Percentiles rank a stretch among this genome's conserved stretches.
These are phyloP conservation scores for Barbatosphaeria neglecta DNA, from an alignment of 495 filamentous ascomycete species.

Conservation along the genomic window DNA sequence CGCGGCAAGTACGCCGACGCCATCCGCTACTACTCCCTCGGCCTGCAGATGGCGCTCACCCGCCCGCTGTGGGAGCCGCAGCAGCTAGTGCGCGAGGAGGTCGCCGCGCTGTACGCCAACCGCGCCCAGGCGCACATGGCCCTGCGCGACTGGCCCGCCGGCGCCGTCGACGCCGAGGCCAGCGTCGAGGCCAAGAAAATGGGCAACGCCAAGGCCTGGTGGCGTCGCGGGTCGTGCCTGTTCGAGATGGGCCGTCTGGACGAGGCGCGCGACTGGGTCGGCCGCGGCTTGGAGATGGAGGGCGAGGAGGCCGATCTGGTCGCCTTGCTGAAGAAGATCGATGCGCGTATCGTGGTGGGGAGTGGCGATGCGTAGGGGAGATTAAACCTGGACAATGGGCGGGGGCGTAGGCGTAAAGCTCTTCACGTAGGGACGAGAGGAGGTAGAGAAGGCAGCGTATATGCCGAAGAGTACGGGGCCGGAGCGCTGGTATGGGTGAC, in stretches of 20 bases:
- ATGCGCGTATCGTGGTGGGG: slow-evolving; percentile 23
- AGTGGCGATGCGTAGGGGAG: slow-evolving; percentile 8
- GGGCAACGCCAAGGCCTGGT: slow-evolving; percentile 91
- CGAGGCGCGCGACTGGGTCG: slow-evolving; percentile 68
- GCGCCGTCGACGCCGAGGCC: slow-evolving; percentile 65
- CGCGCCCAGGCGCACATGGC: slow-evolving; percentile 85
- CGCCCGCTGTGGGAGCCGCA: slow-evolving; percentile 81
- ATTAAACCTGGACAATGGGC: too few relatives aligned
- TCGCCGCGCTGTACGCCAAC: slow-evolving; percentile 68
- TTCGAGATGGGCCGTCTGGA: slow-evolving; percentile 81
- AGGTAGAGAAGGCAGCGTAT: too few relatives aligned
- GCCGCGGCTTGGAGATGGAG: slow-evolving; percentile 70
- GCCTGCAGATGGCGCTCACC: slow-evolving; percentile 73
- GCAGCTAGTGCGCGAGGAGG: slow-evolving; percentile 70
- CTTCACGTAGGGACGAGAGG: too few relatives aligned
- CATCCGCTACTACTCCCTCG: slow-evolving; percentile 66
- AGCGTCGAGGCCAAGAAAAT: slow-evolving; percentile 81
- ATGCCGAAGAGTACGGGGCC: too few relatives aligned
- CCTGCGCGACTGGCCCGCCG: slow-evolving; percentile 68
- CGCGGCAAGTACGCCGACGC: slow-evolving; percentile 65
- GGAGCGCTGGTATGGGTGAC: too few relatives aligned
- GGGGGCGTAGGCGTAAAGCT: too few relatives aligned
- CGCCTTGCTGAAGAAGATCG: slow-evolving; percentile 58
- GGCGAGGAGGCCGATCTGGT: slow-evolving; percentile 61
- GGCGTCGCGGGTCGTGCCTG: slow-evolving; percentile 69